phyloP scores from a whole-genome alignment of 805 yeast genomes.

The Metschnikowia gelsemii region DNA sequence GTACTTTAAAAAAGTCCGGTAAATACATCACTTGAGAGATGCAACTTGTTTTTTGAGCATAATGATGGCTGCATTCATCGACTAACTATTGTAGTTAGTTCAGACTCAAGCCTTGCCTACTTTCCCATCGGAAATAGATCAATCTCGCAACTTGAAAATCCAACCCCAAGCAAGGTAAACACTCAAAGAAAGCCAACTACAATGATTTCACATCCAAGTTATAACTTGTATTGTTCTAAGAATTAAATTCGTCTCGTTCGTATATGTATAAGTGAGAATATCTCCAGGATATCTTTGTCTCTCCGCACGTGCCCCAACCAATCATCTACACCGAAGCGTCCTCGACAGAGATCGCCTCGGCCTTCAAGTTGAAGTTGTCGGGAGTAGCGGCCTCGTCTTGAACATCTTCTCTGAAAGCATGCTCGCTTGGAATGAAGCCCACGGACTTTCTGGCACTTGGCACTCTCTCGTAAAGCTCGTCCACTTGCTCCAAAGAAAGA shows the following conservation, averaged over 20 bases:
- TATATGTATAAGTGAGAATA: conserved; percentile 2
- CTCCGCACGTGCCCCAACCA: too few relatives aligned
- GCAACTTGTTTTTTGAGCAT: too few relatives aligned
- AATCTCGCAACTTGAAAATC: too few relatives aligned
- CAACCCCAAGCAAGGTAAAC: too few relatives aligned
- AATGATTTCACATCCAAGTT: neutral
- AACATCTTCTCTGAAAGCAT: conserved; percentile 34
- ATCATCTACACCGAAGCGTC: conserved; percentile 31
- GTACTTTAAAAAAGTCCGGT: too few relatives aligned
- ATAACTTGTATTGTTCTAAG: neutral
- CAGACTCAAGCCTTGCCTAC: too few relatives aligned
- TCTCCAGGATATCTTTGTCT: conserved; percentile 5
- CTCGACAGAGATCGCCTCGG: conserved; percentile 29
- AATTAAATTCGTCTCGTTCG: conserved; percentile 2
- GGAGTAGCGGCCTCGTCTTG: conserved; percentile 14
- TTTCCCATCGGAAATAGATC: too few relatives aligned
- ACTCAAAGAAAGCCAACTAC: neutral
- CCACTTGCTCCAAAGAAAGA: conserved; percentile 42
- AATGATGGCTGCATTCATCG: too few relatives aligned
- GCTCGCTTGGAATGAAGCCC: conserved; percentile 33
- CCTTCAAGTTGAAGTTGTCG: conserved; percentile 23
- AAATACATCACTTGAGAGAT: too few relatives aligned
- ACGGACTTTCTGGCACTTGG: conserved; percentile 35
- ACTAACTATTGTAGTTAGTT: too few relatives aligned
- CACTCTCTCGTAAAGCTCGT: conserved; percentile 37